Evolutionary conservation across 306 rosid genomes (phyloP), one percentile per base, ranked within the genome.

Genomic region (Sicyos baderoa): DNA sequence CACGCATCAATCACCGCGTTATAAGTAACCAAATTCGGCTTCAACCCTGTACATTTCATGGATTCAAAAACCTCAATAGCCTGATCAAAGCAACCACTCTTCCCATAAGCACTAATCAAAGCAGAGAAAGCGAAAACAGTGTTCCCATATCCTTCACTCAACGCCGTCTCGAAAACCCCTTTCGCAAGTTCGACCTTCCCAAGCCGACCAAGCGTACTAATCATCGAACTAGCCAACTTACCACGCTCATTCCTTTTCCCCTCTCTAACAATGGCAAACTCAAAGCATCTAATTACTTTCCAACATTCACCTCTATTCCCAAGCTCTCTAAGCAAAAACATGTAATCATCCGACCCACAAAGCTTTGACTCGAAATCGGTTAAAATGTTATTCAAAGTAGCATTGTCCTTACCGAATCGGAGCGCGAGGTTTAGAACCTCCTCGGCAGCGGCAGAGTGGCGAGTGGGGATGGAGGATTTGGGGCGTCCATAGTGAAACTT

Each of bases 151-250:
- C 96, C 98, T 44, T 74, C 83, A 60, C 17, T n/a, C 71, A 82
- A 79, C 2, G 93, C 91, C 6, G 66, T 74, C 23, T 82, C 88
- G 45, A 92, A 92, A 40, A 92, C 80, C 44, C 53, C 75, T 62
- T 73, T 71, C 0, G 98, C 96, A 49, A 76, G 84, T 47, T 89
- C 87, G 32, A 89, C 87, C 79, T 84, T 85, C 49, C 88, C 91
- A n/a, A 89, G 58, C 89, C 86, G 86, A 22, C 98, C 98, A 75
- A 93, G 95, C 4, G 89, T 85, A 63, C 98, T 87, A 72, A 93
- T 93, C 88, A 88, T 89, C 3, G 95, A 77, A 66, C 95, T 87
- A 1, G 95, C 89, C 44, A 93, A 51, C 75, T 87, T 89, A 50
- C 98, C 98, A 42, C 75, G 88, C 18, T 80, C 85, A 69, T 78